Conservation (phyloP, 192 early-diverging fungal genomes). For the Backusella mclennaniae region DNA sequence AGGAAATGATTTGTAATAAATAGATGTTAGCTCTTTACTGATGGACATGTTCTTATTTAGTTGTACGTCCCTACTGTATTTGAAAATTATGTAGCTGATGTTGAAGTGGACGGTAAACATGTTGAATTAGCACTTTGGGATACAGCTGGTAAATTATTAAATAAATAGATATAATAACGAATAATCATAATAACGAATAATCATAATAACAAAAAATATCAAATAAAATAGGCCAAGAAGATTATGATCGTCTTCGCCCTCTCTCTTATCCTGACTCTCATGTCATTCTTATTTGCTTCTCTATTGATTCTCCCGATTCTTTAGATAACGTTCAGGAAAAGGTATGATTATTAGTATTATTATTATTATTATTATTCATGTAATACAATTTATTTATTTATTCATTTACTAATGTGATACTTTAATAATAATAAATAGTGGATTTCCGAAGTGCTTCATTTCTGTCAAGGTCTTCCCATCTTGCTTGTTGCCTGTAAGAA, state of each 20-base stretch:
- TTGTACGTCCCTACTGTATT: slow-evolving; percentile 90
- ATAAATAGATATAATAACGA: background rate
- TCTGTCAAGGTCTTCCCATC: slow-evolving; percentile 82
- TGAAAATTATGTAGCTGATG: slow-evolving; percentile 90
- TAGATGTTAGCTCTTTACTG: background rate
- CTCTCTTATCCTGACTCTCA: slow-evolving; percentile 91
- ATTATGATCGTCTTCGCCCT: slow-evolving; percentile 92
- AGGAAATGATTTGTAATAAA: background rate
- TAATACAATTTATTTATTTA: background rate
- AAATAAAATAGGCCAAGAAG: slow-evolving; percentile 74
- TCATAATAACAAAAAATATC: no score
- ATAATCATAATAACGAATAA: background rate
- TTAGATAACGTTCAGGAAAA: slow-evolving; percentile 79
- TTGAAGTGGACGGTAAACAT: slow-evolving; percentile 78
- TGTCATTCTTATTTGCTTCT: slow-evolving; percentile 91
- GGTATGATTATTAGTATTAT: slow-evolving; percentile 20
- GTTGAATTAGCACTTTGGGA: slow-evolving; percentile 96
- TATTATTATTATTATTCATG: background rate
- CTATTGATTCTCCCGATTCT: slow-evolving; percentile 77
- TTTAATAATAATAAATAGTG: slow-evolving; percentile 49
- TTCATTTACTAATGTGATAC: background rate
- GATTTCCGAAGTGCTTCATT: slow-evolving; percentile 88
- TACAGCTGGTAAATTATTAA: slow-evolving; percentile 63
- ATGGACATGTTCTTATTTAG: slow-evolving; percentile 8
- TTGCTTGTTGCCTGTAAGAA: slow-evolving; percentile 86